These are phyloP conservation scores for Nyssa sinensis DNA, from an alignment of 148 eudicot species.

Conservation along the genomic window DNA sequence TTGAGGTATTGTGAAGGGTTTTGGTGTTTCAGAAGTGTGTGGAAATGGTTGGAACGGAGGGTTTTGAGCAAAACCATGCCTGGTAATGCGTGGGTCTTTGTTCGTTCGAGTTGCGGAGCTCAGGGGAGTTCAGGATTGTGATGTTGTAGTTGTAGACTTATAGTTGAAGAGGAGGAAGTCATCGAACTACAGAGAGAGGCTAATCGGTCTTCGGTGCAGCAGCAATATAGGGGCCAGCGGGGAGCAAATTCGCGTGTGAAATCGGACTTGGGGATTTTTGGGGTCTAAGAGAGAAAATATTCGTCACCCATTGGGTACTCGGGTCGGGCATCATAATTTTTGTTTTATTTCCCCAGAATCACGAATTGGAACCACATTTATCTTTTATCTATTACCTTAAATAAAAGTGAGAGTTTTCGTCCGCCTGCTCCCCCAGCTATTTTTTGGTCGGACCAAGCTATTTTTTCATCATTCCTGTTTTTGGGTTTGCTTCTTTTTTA, in stretches of 20 bases:
- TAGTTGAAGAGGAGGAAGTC: not conserved
- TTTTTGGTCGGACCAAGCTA: no score
- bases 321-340: no score
- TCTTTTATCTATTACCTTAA: no score
- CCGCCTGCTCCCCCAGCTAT: no score
- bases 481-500: no score
- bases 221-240: not conserved
- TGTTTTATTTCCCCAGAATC: no score
- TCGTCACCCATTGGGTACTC: no score
- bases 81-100: not conserved
- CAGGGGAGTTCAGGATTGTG: not conserved
- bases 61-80: slow-evolving; percentile 17
- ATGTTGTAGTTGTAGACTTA: not conserved
- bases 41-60: slow-evolving; percentile 17
- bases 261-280: not conserved
- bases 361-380: no score
- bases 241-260: not conserved
- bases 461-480: no score
- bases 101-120: not conserved
- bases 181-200: not conserved
- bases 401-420: no score
- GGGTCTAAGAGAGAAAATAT: not conserved
- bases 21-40: slow-evolving; percentile 14
- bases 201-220: no score
- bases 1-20: slow-evolving; percentile 1